Conservation (phyloP, 2,329 filamentous ascomycete genomes). For the Canariomyces notabilis region DNA sequence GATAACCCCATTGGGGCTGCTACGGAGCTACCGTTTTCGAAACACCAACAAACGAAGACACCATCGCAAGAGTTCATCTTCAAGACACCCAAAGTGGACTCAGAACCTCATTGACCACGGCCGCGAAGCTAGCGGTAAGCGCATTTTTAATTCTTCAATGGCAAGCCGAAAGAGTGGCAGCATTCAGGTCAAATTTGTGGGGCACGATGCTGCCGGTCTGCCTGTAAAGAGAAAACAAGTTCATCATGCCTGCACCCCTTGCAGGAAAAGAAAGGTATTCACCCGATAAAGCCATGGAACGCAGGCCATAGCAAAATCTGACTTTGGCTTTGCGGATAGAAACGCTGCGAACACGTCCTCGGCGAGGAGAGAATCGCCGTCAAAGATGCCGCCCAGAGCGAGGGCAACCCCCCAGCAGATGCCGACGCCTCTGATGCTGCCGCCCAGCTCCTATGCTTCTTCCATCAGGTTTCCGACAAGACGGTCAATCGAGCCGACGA, state of each 20-base stretch:
- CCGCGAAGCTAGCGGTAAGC: too few species aligned
- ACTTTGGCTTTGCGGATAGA: background rate
- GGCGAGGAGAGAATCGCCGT: background rate
- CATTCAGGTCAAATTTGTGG: conserved; percentile 49
- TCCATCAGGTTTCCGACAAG: conserved; percentile 17
- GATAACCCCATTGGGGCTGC: too few species aligned
- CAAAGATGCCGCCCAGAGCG: background rate
- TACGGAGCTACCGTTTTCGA: too few species aligned
- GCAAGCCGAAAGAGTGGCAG: conserved; percentile 14
- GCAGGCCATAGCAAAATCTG: background rate
- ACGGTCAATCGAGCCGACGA: conserved; percentile 16
- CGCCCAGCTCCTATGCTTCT: conserved; percentile 22
- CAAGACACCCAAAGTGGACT: too few species aligned
- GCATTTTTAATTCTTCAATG: conserved; percentile 3
- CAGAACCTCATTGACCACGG: too few species aligned
- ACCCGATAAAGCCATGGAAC: too few species aligned
- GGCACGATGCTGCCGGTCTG: conserved; percentile 48
- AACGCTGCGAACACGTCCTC: conserved; percentile 5
- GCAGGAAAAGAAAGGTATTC: conserved; percentile 53
- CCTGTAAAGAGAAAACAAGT: conserved; percentile 57
- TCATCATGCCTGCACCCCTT: conserved; percentile 51
- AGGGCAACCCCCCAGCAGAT: too few species aligned
- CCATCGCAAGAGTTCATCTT: too few species aligned
- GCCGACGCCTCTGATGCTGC: conserved; percentile 18
- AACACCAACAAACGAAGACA: background rate